Percentiles rank a stretch among this genome's conserved stretches.
These are phyloP conservation scores for Leishmania lainsoni DNA, from an alignment of 208 protist genomes.

Conservation along the genomic window DNA sequence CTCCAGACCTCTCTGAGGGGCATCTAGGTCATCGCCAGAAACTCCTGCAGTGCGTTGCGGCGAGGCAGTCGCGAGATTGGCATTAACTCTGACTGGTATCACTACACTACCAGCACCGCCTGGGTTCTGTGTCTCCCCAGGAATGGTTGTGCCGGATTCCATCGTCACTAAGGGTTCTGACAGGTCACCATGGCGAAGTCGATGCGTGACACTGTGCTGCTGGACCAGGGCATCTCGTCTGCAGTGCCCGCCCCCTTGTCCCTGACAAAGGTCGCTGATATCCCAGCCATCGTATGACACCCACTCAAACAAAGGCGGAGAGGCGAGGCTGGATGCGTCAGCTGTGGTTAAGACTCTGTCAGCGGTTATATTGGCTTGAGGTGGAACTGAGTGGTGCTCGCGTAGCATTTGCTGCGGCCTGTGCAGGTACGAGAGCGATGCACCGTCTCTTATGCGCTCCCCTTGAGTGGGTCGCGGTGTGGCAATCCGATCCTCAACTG, in stretches of 20 bases:
- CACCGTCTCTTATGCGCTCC: neutral
- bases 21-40: neutral
- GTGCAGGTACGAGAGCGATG: neutral
- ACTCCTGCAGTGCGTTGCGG: neutral
- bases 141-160: constrained; percentile 15
- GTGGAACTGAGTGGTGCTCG: neutral
- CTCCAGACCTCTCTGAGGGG: neutral
- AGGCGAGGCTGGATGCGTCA: constrained; percentile 16
- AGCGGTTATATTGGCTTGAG: neutral
- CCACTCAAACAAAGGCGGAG: constrained; percentile 29
- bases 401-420: neutral
- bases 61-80: neutral
- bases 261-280: constrained; percentile 27
- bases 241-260: constrained; percentile 8
- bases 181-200: constrained; percentile 20
- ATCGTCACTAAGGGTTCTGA: constrained; percentile 7
- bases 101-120: constrained; percentile 2
- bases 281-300: constrained; percentile 31
- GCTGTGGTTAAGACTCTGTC: neutral
- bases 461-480: neutral
- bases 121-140: neutral
- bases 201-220: constrained; percentile 9
- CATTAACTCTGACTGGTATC: neutral
- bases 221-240: constrained; percentile 9
- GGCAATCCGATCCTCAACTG: neutral